phyloP scores from a whole-genome alignment of 2,329 filamentous ascomycete genomes.

The Ascochyta viciae-villosae region DNA sequence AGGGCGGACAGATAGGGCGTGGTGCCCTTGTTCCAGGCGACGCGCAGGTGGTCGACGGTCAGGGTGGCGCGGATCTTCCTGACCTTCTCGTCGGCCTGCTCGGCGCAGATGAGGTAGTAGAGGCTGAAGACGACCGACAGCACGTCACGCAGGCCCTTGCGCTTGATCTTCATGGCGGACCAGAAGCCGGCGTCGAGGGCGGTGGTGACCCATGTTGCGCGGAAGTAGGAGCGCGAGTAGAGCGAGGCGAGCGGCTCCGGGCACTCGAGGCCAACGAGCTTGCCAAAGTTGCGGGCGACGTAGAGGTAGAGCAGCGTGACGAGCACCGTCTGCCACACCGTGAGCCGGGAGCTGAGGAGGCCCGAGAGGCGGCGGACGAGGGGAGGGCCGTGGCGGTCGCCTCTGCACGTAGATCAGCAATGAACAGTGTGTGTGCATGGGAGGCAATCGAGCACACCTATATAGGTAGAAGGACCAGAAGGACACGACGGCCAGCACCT shows the following conservation, averaged over 20 bases:
- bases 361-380: conserved; percentile 73
- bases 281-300: conserved; percentile 89
- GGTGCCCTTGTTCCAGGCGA: conserved; percentile 94
- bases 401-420: conserved; percentile 60
- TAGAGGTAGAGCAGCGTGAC: conserved; percentile 92
- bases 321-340: conserved; percentile 88
- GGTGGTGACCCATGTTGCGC: conserved; percentile 95
- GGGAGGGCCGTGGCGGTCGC: conserved; percentile 87
- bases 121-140: conserved; percentile 82
- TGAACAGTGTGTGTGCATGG: not conserved
- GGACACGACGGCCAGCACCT: conserved; percentile 87
- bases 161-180: conserved; percentile 92
- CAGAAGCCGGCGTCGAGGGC: conserved; percentile 96
- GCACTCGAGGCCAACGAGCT: conserved; percentile 86
- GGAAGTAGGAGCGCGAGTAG: conserved; percentile 90
- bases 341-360: conserved; percentile 73
- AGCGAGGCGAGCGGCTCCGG: conserved; percentile 94
- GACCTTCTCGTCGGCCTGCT: conserved; percentile 96
- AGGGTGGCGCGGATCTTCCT: conserved; percentile 84
- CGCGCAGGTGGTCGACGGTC: conserved; percentile 88
- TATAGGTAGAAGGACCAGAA: conserved; percentile 90
- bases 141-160: conserved; percentile 81
- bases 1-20: conserved; percentile 83
- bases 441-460: conserved; percentile 59
- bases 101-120: conserved; percentile 92